phyloP scores from a whole-genome alignment of 2,329 filamentous ascomycete genomes.

The Venturia nashicola region DNA sequence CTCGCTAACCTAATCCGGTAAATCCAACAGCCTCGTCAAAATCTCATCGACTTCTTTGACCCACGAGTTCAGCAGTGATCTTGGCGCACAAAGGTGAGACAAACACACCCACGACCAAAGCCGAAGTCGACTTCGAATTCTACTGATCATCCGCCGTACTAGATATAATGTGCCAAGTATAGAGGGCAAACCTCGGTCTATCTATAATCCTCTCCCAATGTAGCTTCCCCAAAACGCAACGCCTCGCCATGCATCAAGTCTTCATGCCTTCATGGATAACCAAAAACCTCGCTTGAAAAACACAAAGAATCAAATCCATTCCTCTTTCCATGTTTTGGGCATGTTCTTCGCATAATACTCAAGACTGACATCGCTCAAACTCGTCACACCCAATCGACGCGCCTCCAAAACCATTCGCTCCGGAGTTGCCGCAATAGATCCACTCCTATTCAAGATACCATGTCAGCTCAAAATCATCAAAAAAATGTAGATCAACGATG shows the following conservation, averaged over 20 bases:
- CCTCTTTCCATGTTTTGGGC: neutral
- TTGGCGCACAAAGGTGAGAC: too few species aligned
- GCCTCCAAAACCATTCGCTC: neutral
- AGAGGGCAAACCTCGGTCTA: neutral
- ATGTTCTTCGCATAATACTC: neutral
- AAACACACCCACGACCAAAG: too few species aligned
- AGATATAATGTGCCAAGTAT: neutral
- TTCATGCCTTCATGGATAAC: neutral
- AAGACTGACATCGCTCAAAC: neutral
- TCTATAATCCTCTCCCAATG: neutral
- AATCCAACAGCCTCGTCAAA: too few species aligned
- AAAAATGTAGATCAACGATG: neutral
- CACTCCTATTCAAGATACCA: neutral
- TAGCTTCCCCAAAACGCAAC: neutral
- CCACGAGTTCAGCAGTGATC: too few species aligned
- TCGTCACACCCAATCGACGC: neutral
- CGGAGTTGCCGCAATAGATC: neutral
- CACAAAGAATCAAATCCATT: neutral
- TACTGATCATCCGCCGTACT: neutral
- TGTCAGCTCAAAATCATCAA: neutral
- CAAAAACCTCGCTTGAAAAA: neutral
- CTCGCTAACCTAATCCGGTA: too few species aligned
- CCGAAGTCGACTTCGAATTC: neutral
- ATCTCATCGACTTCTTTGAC: too few species aligned
- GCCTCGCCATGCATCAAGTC: slow-evolving; percentile 1